phyloP scores from a whole-genome alignment of 75 land plant species.

The Cunninghamia lanceolata region DNA sequence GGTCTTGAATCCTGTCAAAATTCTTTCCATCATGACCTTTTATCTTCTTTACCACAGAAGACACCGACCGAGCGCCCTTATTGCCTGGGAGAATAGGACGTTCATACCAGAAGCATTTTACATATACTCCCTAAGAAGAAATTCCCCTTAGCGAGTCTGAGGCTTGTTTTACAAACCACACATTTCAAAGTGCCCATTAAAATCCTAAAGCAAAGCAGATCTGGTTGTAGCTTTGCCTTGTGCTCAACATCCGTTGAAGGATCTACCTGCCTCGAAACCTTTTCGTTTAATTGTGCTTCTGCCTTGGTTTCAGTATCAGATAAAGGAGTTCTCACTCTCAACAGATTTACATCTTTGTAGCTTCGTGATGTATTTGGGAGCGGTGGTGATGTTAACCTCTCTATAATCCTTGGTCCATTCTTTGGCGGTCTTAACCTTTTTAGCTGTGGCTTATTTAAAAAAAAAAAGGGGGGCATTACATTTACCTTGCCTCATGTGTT shows the following conservation, averaged over 20 bases:
- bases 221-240: slow-evolving; percentile 11
- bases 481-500: no score
- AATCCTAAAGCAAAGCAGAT: slow-evolving; percentile 18
- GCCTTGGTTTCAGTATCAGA: not conserved
- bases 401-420: no score
- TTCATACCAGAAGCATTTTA: slow-evolving; percentile 32
- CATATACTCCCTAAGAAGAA: slow-evolving; percentile 23
- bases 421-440: no score
- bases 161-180: slow-evolving; percentile 32
- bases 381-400: no score
- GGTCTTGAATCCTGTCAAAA: slow-evolving; percentile 30
- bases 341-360: slow-evolving; percentile 1
- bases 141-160: slow-evolving; percentile 13
- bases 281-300: slow-evolving; percentile 1
- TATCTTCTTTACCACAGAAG: slow-evolving; percentile 26
- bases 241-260: not conserved
- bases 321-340: not conserved
- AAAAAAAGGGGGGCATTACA: no score
- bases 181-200: slow-evolving; percentile 12
- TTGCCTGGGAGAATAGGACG: slow-evolving; percentile 21
- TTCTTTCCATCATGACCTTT: slow-evolving; percentile 38
- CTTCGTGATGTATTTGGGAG: no score
- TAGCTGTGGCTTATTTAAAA: no score
- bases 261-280: not conserved
- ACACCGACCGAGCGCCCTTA: slow-evolving; percentile 25